These are phyloP conservation scores for Trypanosoma rangeli DNA, from an alignment of 208 protist species.

Conservation along the genomic window DNA sequence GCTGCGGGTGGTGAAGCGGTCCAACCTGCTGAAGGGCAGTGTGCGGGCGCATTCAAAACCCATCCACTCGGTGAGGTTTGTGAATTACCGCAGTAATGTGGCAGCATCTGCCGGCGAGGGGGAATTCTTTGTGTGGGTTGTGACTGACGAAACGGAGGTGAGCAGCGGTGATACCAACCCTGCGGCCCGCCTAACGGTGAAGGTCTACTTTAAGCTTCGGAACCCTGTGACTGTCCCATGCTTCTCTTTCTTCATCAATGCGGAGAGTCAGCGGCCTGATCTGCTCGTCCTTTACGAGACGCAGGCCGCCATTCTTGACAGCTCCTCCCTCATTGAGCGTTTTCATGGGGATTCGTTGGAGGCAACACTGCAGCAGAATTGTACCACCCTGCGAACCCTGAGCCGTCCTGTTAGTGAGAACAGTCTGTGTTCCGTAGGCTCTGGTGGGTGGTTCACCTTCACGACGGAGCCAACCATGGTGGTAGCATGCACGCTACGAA, in stretches of 20 bases:
- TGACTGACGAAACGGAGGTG: conserved; percentile 18
- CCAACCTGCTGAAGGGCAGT: conserved; percentile 55
- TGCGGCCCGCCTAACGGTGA: conserved; percentile 43
- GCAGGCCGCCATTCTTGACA: conserved; percentile 70
- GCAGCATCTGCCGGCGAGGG: conserved; percentile 56
- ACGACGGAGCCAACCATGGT: conserved; percentile 62
- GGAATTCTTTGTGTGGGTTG: conserved; percentile 85
- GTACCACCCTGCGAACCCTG: conserved; percentile 56
- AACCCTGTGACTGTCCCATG: conserved; percentile 62
- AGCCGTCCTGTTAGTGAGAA: conserved; percentile 28
- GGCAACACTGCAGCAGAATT: conserved; percentile 48
- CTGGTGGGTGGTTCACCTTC: conserved; percentile 84
- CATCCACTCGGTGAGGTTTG: conserved; percentile 71
- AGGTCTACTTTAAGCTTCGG: conserved; percentile 73
- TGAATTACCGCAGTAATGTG: conserved; percentile 90
- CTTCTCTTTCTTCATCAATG: conserved; percentile 88
- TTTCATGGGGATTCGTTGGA: conserved; percentile 44
- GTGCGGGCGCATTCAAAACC: conserved; percentile 53
- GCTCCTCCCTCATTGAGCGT: conserved; percentile 68
- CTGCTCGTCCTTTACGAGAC: conserved; percentile 75
- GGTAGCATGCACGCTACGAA: conserved; percentile 78
- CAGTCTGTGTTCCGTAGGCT: conserved; percentile 62
- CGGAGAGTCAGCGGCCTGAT: conserved; percentile 53
- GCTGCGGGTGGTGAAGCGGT: conserved; percentile 65
- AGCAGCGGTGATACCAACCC: neutral